Evolutionary conservation across 345 rosid species (phyloP).

Genomic region (Laguncularia racemosa): DNA sequence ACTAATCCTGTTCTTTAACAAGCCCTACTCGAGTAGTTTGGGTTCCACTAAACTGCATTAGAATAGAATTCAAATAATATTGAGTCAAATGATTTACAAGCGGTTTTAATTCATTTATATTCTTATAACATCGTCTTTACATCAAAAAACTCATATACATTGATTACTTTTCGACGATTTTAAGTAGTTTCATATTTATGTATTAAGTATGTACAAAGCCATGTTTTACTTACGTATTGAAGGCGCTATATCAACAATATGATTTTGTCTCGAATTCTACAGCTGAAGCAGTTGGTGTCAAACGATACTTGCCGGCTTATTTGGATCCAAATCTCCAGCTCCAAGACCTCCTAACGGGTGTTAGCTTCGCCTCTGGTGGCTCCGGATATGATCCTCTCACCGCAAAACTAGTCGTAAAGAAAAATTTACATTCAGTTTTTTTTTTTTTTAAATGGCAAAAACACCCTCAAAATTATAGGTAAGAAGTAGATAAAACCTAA

Average conservation of each 20-base stretch:
- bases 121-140: too few relatives aligned
- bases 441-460: neutral
- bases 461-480: neutral
- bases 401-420: conserved; percentile 23
- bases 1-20: neutral
- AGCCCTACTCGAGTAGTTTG: neutral
- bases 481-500: neutral
- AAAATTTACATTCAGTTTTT: neutral
- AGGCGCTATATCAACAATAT: neutral
- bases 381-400: conserved; percentile 55
- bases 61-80: too few relatives aligned
- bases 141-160: too few relatives aligned
- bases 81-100: too few relatives aligned
- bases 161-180: too few relatives aligned
- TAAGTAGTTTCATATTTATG: too few relatives aligned
- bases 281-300: conserved; percentile 45
- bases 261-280: conserved; percentile 1
- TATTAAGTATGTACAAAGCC: too few relatives aligned
- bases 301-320: conserved; percentile 47
- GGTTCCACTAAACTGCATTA: neutral
- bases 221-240: too few relatives aligned
- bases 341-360: conserved; percentile 57
- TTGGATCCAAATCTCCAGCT: conserved; percentile 35
- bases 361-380: conserved; percentile 54
- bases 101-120: too few relatives aligned